A percentile compares a stretch with the other conserved stretches of the same genome.
Conservation (phyloP, 768 basidiomycete genomes). For the Candolleomyces aberdarensis region DNA sequence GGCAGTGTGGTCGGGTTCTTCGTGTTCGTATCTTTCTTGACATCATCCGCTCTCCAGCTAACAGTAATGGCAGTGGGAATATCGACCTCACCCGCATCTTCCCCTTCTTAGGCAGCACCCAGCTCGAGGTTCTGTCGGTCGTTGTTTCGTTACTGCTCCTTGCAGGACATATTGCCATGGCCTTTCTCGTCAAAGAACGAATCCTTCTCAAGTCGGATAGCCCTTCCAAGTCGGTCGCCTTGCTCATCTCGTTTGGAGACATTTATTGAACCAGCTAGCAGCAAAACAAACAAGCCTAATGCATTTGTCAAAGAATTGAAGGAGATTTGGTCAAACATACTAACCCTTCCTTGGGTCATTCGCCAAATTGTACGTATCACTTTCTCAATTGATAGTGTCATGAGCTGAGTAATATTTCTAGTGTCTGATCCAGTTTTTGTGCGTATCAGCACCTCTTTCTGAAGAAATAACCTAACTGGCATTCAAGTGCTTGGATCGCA, state of each 20-base stretch:
- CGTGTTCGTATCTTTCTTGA: constrained; percentile 49
- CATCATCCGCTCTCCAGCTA: background rate
- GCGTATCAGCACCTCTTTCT: constrained; percentile 21
- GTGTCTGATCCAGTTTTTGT: constrained; percentile 85
- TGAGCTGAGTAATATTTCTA: constrained; percentile 22
- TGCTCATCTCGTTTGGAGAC: background rate
- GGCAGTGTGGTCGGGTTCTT: constrained; percentile 89
- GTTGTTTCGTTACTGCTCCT: constrained; percentile 70
- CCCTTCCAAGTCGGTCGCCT: constrained; percentile 15
- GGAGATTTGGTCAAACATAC: constrained; percentile 70
- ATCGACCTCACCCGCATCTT: constrained; percentile 67
- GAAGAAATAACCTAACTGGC: background rate
- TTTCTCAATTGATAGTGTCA: background rate
- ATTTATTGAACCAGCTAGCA: background rate
- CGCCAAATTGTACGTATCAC: constrained; percentile 66
- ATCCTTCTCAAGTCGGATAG: constrained; percentile 44
- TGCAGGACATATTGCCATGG: constrained; percentile 59
- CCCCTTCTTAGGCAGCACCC: constrained; percentile 74
- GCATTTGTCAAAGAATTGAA: constrained; percentile 43
- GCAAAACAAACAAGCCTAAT: constrained; percentile 24
- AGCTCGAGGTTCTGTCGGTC: constrained; percentile 79
- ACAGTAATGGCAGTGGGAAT: constrained; percentile 57
- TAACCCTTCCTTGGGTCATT: constrained; percentile 69
- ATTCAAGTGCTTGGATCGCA: constrained; percentile 68
- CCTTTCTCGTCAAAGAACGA: constrained; percentile 66